Evolutionary conservation across 345 rosid species (phyloP), one percentile per base, ranked within the genome.

Genomic region (Lumnitzera littorea): DNA sequence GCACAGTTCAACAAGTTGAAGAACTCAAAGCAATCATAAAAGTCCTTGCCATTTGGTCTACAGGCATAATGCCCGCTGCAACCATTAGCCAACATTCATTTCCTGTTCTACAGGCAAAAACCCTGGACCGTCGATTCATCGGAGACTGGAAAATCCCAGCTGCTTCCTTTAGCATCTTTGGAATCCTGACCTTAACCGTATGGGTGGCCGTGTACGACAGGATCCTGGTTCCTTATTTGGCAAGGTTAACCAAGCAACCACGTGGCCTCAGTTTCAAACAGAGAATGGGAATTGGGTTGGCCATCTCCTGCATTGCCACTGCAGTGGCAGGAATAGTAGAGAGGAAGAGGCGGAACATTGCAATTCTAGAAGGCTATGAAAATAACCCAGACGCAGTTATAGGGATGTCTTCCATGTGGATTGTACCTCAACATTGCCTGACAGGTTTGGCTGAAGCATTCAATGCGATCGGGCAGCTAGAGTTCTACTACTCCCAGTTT

Each of bases 1-100:
- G 86, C 75, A 74, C 90, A 2, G 71, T 79, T 2, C 67, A 53
- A 58, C 76, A 81, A 71, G 86, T 84, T 11, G 86, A 84, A 72
- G 84, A 73, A 68, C 77, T 81, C 14, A 84, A 84, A 70, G 78
- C 77, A 50, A 3, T 84, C 47, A 70, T 81, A 48, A 78, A 62
- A 55, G 78, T 84, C 68, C 53, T 84, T 2, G 86, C 90, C 12
- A 61, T 84, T 2, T 81, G 87, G 90, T 77, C 82, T 12, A 65
- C 76, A 0, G 67, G 83, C 46, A 81, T 84, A 53, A 62, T 76
- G 59, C 48, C 77, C 13, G 70, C 76, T 2, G 80, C 50, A 13
- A 77, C 75, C 56, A 12, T 84, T 27, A 75, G 67, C 81, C 86
- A 84, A n/a, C 62, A 67, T 14, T 6, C 81, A 1, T 75, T 81